Conservation (phyloP, 768 basidiomycete species). For the Suillus clintonianus region DNA sequence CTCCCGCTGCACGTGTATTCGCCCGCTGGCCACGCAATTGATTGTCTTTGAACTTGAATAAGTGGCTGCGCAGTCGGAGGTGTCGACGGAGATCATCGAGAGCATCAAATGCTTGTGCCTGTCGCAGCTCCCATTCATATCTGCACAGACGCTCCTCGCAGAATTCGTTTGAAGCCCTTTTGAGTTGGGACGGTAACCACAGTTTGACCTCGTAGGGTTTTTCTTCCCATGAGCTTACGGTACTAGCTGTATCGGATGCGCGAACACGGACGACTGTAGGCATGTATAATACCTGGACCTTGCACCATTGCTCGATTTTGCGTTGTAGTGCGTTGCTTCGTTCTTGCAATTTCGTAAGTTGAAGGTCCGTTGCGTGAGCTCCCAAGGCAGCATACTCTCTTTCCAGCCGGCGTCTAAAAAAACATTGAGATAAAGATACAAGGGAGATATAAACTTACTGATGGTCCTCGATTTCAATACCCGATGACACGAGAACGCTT, state of each 20-base stretch:
- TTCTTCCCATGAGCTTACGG: too few species aligned
- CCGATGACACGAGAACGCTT: too few species aligned
- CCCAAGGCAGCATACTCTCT: constrained; percentile 8
- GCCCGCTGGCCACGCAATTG: constrained; percentile 11
- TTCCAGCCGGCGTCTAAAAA: neutral
- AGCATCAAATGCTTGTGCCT: too few species aligned
- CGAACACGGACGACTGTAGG: constrained; percentile 9
- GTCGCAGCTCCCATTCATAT: too few species aligned
- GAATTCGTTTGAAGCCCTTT: too few species aligned
- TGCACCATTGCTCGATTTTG: constrained; percentile 31
- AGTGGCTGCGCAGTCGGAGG: constrained; percentile 6
- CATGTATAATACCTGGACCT: constrained; percentile 31
- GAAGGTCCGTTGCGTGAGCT: constrained; percentile 26
- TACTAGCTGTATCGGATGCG: neutral
- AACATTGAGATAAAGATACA: neutral
- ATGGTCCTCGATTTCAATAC: too few species aligned
- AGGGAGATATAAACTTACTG: constrained; percentile 11
- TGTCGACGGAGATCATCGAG: too few species aligned
- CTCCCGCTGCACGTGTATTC: constrained; percentile 8
- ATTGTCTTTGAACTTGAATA: constrained; percentile 14
- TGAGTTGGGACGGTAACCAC: too few species aligned
- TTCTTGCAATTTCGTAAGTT: too few species aligned
- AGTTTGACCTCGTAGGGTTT: too few species aligned
- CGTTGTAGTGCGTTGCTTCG: constrained; percentile 19
- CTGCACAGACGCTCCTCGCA: too few species aligned